phyloP scores from a whole-genome alignment of 1,284 basidiomycete species.

The Mycena sp. region DNA sequence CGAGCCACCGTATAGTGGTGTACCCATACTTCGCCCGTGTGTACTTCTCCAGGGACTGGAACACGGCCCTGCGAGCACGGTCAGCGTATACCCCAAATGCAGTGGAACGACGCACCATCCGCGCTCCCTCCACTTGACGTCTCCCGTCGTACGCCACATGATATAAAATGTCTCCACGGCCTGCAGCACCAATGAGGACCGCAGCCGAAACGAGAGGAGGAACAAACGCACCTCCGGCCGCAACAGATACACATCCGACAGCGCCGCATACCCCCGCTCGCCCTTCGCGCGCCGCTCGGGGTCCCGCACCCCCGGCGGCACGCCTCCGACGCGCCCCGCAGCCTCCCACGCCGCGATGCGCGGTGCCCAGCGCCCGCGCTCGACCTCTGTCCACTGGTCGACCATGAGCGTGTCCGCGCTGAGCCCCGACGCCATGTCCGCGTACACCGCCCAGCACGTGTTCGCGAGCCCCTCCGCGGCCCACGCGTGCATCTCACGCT shows the following conservation, averaged over 20 bases:
- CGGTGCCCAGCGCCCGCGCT: slow-evolving; percentile 59
- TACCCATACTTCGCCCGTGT: slow-evolving; percentile 67
- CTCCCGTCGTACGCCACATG: slow-evolving; percentile 76
- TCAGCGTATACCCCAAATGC: background rate
- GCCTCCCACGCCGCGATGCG: slow-evolving; percentile 62
- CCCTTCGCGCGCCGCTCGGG: slow-evolving; percentile 42
- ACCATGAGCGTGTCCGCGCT: slow-evolving; percentile 67
- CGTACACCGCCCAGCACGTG: slow-evolving; percentile 73
- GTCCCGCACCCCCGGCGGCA: slow-evolving; percentile 60
- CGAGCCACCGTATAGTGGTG: slow-evolving; percentile 62
- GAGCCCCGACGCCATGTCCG: slow-evolving; percentile 67
- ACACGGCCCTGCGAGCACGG: slow-evolving; percentile 52
- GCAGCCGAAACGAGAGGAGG: background rate
- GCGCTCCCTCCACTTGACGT: slow-evolving; percentile 75
- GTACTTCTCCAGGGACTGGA: slow-evolving; percentile 72
- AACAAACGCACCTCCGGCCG: slow-evolving; percentile 68
- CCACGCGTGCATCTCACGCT: slow-evolving; percentile 64
- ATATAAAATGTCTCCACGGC: slow-evolving; percentile 77
- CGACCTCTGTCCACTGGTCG: slow-evolving; percentile 38
- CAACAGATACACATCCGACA: slow-evolving; percentile 57
- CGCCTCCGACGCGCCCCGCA: slow-evolving; percentile 51
- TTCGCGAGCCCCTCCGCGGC: slow-evolving; percentile 76
- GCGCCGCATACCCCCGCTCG: slow-evolving; percentile 59
- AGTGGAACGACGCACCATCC: slow-evolving; percentile 60
- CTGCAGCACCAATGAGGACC: slow-evolving; percentile 43